Base-by-base conservation (phyloP, 2,329 filamentous ascomycete species). In the Aspergillus glaucus region DNA sequence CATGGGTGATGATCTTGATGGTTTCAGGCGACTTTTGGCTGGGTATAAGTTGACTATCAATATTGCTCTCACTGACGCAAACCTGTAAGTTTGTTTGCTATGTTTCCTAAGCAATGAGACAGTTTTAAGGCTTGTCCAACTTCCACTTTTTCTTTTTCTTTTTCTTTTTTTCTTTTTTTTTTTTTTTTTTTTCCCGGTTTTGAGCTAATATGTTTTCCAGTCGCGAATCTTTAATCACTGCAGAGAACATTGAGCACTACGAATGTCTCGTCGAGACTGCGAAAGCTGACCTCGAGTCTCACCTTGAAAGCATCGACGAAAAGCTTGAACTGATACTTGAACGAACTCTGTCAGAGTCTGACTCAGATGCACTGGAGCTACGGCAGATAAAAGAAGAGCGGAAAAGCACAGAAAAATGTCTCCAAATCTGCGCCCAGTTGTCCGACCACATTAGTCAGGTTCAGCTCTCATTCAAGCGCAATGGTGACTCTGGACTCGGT, bases 1-100 rank as follows among this genome's bases (percentile, higher is more conserved):
- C 45, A 72, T 75, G 64, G 70, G 68, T 24, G 66, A 74, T 40
- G 62, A 74, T 51, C 69, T 76, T 41, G 65, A 69, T 50, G 65
- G 62, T 44, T 76, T 75, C 47, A 64, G 61, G 36, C 55, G 64
- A 19, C 53, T 71, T 36, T 52, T 76, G 28, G 64, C 70, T 37
- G 63, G 65, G 39, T 75, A 75, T 50, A 74, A 72, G 51, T 57
- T 64, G 43, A 72, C 68, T 24, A 70, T 73, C 24, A 67, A 48
- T 43, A 71, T 74, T 61, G 68, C 71, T 15, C 63, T 75, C 19
- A 65, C 61, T 8, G 63, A 72, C 54, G 62, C 62, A 50, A 70
- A 65, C 47, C 61, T 73, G 69, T 73, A 63, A 65, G 68, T 64
- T 37, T 6, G 21, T 4, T 21, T 4, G 21, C 21, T 21, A 4